Evolutionary conservation across 2,329 filamentous ascomycete genomes (phyloP), one percentile per base, ranked within the genome.

Genomic region (Verticillium longisporum): DNA sequence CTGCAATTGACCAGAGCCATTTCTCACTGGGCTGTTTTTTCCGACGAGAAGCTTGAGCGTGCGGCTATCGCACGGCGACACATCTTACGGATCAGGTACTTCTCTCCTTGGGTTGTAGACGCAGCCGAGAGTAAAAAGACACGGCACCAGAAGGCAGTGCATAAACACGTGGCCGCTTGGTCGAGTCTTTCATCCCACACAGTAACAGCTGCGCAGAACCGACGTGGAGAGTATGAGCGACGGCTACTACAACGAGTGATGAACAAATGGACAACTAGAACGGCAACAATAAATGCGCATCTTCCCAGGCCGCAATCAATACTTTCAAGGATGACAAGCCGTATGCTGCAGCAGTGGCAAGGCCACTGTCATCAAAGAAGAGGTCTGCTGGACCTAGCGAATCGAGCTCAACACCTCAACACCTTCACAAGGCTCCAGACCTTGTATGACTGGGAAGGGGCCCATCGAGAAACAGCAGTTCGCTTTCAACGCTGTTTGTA

Each of bases 11-110:
- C 63, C 1, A 59, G 56, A 57, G 64, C 62, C 33, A 50, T 63
- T 45, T 65, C 64, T 4, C 73, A 74, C 65, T 96, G 91, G 91
- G 83, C 83, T 11, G 81, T 83, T 60, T 78, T 82, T 58, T 82
- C 89, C 11, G 81, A 80, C 6, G 85, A 90, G 14, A 85, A 91
- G 68, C 78, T 86, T 15, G 81, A 86, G 64, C 83, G 85, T 50
- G 91, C 89, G 4, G 84, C 83, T 4, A 80, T 86, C 53, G 91
- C 90, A 21, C 82, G 89, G 64, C 80, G 85, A 63, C 89, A 91
- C 70, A 85, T 93, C 62, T 75, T 95, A 60, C 81, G 88, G 60
- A 85, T 77, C 61, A 76, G 77, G 11, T 63, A 69, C 53, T 69
- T 69, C 55, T 64, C 66, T 53, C 58, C 62, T 13, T 69, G 67